These are phyloP conservation scores for Phytopythium vexans DNA, from an alignment of 352 stramenopile genomes.

Conservation along the genomic window DNA sequence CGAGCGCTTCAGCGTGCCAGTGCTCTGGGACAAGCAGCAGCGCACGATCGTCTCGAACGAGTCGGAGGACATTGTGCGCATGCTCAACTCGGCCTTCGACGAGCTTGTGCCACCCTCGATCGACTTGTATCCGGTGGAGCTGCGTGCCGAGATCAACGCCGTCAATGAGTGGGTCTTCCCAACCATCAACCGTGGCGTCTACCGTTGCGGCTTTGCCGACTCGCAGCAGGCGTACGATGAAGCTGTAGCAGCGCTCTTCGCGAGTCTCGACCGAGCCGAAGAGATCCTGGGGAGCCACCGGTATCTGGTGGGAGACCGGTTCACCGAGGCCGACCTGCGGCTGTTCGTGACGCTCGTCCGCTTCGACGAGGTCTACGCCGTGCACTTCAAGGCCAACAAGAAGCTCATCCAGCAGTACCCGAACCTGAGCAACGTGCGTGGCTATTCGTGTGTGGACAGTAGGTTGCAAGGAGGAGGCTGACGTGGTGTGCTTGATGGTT, in stretches of 20 bases:
- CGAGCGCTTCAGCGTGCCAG: conserved; percentile 91
- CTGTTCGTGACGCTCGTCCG: conserved; percentile 92
- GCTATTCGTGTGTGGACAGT: conserved; percentile 4
- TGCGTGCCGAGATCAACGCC: conserved; percentile 73
- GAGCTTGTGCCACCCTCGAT: conserved; percentile 66
- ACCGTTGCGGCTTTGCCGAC: conserved; percentile 62
- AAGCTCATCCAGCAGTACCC: conserved; percentile 76
- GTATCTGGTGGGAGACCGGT: conserved; percentile 65
- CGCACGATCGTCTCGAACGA: conserved; percentile 96
- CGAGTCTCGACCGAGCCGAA: conserved; percentile 81
- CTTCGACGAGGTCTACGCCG: conserved; percentile 93
- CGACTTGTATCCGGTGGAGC: conserved; percentile 84
- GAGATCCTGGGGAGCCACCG: conserved; percentile 61
- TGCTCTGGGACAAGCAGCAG: conserved; percentile 93
- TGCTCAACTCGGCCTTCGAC: conserved; percentile 93
- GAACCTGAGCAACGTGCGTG: conserved; percentile 70
- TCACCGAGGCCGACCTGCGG: conserved; percentile 87
- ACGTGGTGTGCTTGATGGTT: background rate
- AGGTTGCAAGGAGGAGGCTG: conserved; percentile 2
- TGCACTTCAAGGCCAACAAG: conserved; percentile 83
- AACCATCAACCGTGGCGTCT: conserved; percentile 91
- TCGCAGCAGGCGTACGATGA: conserved; percentile 82
- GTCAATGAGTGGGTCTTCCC: conserved; percentile 92
- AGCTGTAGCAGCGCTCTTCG: conserved; percentile 84
- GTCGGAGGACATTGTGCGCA: conserved; percentile 93